Conservation (phyloP, 306 rosid species). For the Vigna unguiculata region DNA sequence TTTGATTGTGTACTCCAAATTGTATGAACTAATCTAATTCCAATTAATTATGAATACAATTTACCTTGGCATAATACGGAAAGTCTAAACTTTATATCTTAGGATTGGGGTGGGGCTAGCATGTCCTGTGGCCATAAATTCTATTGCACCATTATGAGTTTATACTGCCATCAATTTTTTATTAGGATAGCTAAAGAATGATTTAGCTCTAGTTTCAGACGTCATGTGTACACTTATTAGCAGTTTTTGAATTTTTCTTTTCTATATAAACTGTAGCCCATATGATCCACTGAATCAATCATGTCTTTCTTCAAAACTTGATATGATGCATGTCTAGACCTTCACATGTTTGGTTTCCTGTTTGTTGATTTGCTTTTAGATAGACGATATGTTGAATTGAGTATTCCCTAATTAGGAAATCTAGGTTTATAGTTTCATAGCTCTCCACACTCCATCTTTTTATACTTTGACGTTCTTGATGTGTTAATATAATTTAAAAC, state of each 20-base stretch:
- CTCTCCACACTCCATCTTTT: background rate
- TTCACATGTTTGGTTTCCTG: conserved; percentile 28
- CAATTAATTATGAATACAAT: conserved; percentile 2
- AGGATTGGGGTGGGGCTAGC: background rate
- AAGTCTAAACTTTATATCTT: background rate
- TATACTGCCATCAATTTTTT: background rate
- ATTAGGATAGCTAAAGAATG: conserved; percentile 7
- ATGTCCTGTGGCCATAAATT: background rate
- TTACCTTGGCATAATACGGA: background rate
- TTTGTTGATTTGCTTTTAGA: conserved; percentile 22
- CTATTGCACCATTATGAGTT: conserved; percentile 4
- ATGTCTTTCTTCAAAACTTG: background rate
- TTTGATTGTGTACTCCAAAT: conserved; percentile 7
- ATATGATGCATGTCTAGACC: conserved; percentile 1
- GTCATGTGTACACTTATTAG: conserved; percentile 7
- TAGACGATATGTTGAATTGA: conserved; percentile 11
- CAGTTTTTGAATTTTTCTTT: conserved; percentile 1
- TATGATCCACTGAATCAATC: conserved; percentile 12
- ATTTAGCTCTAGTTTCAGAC: conserved; percentile 15
- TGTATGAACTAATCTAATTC: conserved; percentile 31
- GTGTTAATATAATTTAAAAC: conserved; percentile 12
- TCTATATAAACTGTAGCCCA: conserved; percentile 10
- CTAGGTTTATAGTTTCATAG: conserved; percentile 10
- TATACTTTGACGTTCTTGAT: conserved; percentile 18
- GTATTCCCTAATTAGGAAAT: conserved; percentile 19